phyloP scores from a whole-genome alignment of 2,329 filamentous ascomycete species.

The Aspergillus bombycis region DNA sequence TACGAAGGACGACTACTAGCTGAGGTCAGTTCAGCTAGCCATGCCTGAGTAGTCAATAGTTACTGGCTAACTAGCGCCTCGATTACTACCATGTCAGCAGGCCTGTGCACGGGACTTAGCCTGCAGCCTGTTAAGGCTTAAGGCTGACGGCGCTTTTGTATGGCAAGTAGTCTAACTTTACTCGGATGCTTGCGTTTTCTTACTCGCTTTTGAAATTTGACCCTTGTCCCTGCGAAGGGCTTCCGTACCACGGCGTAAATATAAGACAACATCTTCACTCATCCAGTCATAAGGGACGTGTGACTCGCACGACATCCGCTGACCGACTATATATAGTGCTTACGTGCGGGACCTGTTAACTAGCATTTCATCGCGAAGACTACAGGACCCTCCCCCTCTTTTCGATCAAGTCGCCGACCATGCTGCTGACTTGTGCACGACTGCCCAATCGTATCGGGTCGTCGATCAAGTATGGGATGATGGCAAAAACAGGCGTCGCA shows the following conservation, averaged over 20 bases:
- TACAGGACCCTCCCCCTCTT: neutral
- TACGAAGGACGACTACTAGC: neutral
- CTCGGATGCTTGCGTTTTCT: slow-evolving; percentile 10
- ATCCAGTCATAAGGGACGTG: neutral
- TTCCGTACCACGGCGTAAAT: neutral
- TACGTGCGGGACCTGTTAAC: neutral
- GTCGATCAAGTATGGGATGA: slow-evolving; percentile 1
- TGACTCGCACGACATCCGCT: slow-evolving; percentile 6
- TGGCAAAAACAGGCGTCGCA: slow-evolving; percentile 1
- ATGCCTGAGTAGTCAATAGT: neutral
- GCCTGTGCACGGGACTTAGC: slow-evolving; percentile 21
- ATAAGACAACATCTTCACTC: slow-evolving; percentile 1
- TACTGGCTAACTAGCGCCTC: neutral
- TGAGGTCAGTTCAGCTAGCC: slow-evolving; percentile 1
- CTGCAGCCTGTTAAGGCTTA: slow-evolving; percentile 41
- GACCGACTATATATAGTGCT: slow-evolving; percentile 11
- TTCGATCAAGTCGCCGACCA: neutral
- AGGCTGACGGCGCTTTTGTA: slow-evolving; percentile 34
- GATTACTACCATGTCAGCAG: slow-evolving; percentile 5
- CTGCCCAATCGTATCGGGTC: slow-evolving; percentile 1
- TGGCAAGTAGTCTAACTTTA: slow-evolving; percentile 17
- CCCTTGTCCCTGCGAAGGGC: slow-evolving; percentile 3
- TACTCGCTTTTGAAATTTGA: neutral
- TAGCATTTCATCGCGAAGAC: neutral
- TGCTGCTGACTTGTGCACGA: slow-evolving; percentile 3